Evolutionary conservation across 495 filamentous ascomycete genomes (phyloP).

Genomic region (Aspergillus bridgeri): DNA sequence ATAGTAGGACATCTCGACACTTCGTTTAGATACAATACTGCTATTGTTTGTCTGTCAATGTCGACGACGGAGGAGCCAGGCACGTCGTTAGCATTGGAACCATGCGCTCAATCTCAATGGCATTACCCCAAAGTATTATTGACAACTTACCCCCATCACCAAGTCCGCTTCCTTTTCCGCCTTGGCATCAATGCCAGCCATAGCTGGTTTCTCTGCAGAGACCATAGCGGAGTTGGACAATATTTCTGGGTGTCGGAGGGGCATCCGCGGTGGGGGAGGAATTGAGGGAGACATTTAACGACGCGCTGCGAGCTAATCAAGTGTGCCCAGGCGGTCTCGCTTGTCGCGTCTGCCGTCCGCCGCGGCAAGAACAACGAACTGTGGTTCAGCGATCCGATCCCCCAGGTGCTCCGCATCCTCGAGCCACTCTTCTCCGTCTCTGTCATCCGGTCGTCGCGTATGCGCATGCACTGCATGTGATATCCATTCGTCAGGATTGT

Average conservation of each 20-base stretch:
- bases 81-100: background rate
- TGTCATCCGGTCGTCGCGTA: constrained; percentile 1
- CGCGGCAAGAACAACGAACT: constrained; percentile 18
- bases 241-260: background rate
- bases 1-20: constrained; percentile 81
- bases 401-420: constrained; percentile 20
- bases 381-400: constrained; percentile 22
- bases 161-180: constrained; percentile 54
- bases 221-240: constrained; percentile 10
- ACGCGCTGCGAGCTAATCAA: constrained; percentile 32
- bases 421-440: background rate
- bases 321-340: constrained; percentile 43
- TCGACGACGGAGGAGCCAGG: background rate
- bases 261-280: background rate
- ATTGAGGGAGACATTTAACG: too few species aligned
- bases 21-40: constrained; percentile 86
- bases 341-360: constrained; percentile 29
- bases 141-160: constrained; percentile 62
- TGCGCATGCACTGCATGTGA: background rate
- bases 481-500: background rate
- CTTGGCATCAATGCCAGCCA: constrained; percentile 26
- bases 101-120: background rate
- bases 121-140: background rate
- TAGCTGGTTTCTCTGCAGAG: constrained; percentile 14
- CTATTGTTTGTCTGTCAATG: constrained; percentile 73